Base-by-base conservation (phyloP, 495 filamentous ascomycete genomes). In the Beverwykella pulmonaria region DNA sequence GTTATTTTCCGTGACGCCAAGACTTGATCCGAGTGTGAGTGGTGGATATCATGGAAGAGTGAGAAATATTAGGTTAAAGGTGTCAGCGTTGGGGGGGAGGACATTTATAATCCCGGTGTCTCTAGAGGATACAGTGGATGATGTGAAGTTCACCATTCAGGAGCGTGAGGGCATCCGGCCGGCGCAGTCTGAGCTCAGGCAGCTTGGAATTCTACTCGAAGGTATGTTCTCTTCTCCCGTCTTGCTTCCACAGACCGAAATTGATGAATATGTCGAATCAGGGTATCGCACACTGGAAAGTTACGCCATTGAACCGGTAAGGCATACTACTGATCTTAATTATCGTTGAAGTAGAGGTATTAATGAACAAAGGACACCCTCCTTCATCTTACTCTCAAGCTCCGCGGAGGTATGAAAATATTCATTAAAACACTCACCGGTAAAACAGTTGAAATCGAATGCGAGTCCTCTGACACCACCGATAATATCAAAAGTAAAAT, bases 311-410 rank as follows among this genome's bases (percentile, higher is more conserved):
- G 26, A 36, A 32, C 17, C 17, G n/a, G 53, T 56, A 4, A 32
- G n/a, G 53, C 26, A 17, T n/a, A 17, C n/a, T n/a, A 29, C 3
- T 27, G 25, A 4, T 32, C 4, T 36, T 27, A 19, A 32, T 15
- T 1, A 6, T 17, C 17, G 23, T 20, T 5, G 25, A 7, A 44
- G 2, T 41, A 14, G 30, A 49, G 47, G 47, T 49, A 14, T 27
- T 59, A 14, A 59, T 41, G 4, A 23, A 97, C 96, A 49, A 93
- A 97, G 78, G 96, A 98, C 81, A 26, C 30, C 1, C 12, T 23
- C 6, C 19, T 59, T 15, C 22, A 46, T 25, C 12, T 46, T 17
- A 41, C 39, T 9, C 55, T 46, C 30, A 44, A 46, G 22, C 39
- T 46, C 22, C 36, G 44, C 20, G 36, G 36, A 44, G 50, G 34